Percentiles rank a stretch among this genome's conserved stretches.
phyloP scores from a whole-genome alignment of 257 asterid species.

The Buddleja alternifolia region DNA sequence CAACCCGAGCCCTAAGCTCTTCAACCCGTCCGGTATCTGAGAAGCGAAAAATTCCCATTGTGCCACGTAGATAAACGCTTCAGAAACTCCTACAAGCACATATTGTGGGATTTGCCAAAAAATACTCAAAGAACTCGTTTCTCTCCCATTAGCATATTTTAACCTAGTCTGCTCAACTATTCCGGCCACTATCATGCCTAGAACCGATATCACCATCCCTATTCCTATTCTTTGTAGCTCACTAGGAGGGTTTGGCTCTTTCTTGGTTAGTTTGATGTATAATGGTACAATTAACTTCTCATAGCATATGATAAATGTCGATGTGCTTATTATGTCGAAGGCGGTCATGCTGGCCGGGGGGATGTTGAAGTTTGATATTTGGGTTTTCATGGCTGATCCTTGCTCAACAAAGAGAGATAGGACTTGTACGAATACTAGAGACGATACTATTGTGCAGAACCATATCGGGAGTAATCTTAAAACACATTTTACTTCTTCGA shows the following conservation, averaged over 20 bases:
- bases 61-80: conserved; percentile 77
- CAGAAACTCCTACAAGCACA: conserved; percentile 81
- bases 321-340: conserved; percentile 75
- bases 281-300: conserved; percentile 64
- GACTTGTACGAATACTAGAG: conserved; percentile 75
- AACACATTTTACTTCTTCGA: conserved; percentile 83
- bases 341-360: conserved; percentile 89
- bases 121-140: conserved; percentile 65
- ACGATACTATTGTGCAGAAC: conserved; percentile 76
- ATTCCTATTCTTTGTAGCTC: conserved; percentile 78
- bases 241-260: conserved; percentile 52
- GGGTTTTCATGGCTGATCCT: conserved; percentile 79
- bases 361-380: conserved; percentile 48
- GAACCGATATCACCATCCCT: conserved; percentile 64
- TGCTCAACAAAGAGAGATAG: conserved; percentile 84
- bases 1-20: conserved; percentile 76
- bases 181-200: conserved; percentile 70
- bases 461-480: conserved; percentile 78
- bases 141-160: conserved; percentile 48
- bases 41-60: conserved; percentile 83
- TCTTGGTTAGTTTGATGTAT: conserved; percentile 55
- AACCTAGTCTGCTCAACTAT: conserved; percentile 66
- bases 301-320: conserved; percentile 78
- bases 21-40: conserved; percentile 68
- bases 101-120: conserved; percentile 87